Evolutionary conservation across 2,329 filamentous ascomycete species (phyloP), one percentile per base, ranked within the genome.

Genomic region (Colletotrichum lupini): DNA sequence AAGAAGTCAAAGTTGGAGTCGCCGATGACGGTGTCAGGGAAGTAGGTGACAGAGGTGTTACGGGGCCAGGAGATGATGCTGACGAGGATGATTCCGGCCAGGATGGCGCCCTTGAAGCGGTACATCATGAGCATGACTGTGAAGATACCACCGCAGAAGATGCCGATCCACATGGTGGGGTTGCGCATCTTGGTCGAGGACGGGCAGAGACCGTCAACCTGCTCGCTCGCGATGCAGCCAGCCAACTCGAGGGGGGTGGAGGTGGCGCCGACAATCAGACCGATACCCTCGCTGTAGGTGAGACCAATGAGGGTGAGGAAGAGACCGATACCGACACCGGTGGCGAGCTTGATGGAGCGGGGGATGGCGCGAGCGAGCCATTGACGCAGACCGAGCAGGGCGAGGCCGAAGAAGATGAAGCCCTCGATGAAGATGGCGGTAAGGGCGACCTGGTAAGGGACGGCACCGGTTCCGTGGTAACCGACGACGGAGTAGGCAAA

Each of bases 351-450:
- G 84, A 97, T 95, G 68, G 92, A 95, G 53, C 90, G 89, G 1
- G 95, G 95, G 75, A 97, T 95, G 56, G 93, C 92, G 76, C 94
- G 91, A 22, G 95, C 95, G 30, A 97, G 90, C 94, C 94, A 97
- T 81, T 97, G 95, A 16, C 95, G 92, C 84, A 97, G 88, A 49
- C 95, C 95, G 65, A 95, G 87, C 46, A 97, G 81, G 1, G 95
- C 95, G 53, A 97, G 88, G 1, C 85, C 93, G 63, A 97, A 90
- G 83, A 97, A 97, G 74, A 97, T 92, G 81, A 93, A 94, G 49
- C 95, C 95, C 82, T 97, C 95, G 16, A 97, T 92, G 80, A 97
- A 97, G 76, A 97, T 95, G 67, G 95, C 94, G 4, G 94, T 97
- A 49, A 97, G 84, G 42, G 95, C 95, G 55, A 95, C 88, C 66